Base-by-base conservation (phyloP, 2,329 filamentous ascomycete species). In the Fusarium sacchari region DNA sequence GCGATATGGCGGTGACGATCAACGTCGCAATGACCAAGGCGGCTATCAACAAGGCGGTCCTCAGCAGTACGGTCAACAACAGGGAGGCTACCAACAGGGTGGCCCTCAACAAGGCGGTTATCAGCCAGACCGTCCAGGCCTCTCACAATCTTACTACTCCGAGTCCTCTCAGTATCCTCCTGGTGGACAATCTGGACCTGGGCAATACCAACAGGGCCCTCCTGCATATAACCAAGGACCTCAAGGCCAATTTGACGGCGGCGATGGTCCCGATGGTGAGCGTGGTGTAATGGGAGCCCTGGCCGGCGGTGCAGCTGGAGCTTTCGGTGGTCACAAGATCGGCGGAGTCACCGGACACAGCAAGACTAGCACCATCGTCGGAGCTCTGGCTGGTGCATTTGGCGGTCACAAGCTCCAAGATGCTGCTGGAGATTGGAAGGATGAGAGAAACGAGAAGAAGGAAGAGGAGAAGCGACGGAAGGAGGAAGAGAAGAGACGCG, bases 361-460 rank as follows among this genome's bases (percentile, higher is more conserved):
- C 75, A 82, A 82, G 73, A 72, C 79, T 8, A 78, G 80, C 66
- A 81, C 80, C 34, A 60, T 84, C 13, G 72, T 85, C n/a, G 83
- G 83, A 15, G 83, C 80, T 12, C 60, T 85, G 12, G 83, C 79
- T 9, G 84, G 84, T 18, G 84, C 83, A 17, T 78, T 85, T 40
- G 82, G 82, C 6, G 84, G 84, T 7, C 82, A 83, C 75, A 84
- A 85, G 72, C 61, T 83, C 18, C 80, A 85, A 65, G 83, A 85
- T 58, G 81, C 78, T 13, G 80, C 81, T 7, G 76, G 76, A 8
- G 83, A 85, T 69, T 83, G 81, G 81, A 82, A 81, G 74, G 80
- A 84, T 64, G 79, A 81, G 37, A 80, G 80, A 32, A 78, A 84
- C 65, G 83, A 85, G 59, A 79, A 82, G 63, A 74, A 76, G 58